phyloP scores from a whole-genome alignment of 352 stramenopile genomes.

The Phytophthora sp. region DNA sequence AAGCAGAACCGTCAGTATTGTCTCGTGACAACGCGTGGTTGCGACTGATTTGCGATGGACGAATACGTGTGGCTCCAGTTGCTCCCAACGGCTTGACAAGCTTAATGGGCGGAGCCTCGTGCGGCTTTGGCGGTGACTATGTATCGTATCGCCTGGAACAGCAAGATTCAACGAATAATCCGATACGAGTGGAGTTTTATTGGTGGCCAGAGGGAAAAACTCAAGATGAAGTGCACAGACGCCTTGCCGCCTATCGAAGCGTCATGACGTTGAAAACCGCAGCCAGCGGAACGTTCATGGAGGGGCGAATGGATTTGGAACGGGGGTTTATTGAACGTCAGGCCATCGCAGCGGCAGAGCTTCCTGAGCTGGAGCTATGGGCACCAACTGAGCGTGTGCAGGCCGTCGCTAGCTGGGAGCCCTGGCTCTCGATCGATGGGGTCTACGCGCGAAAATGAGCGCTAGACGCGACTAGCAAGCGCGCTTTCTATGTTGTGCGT shows the following conservation, averaged over 20 bases:
- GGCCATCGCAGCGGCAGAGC: constrained; percentile 1
- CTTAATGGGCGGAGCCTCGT: constrained; percentile 22
- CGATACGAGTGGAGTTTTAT: constrained; percentile 33
- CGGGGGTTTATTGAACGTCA: constrained; percentile 18
- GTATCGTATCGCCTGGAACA: constrained; percentile 24
- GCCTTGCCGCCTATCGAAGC: constrained; percentile 14
- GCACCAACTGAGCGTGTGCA: constrained; percentile 23
- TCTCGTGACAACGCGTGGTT: constrained; percentile 35
- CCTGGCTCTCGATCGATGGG: constrained; percentile 24
- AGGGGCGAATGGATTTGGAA: constrained; percentile 23
- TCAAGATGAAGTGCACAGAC: not conserved
- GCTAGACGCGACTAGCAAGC: constrained; percentile 1
- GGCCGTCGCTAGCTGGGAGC: constrained; percentile 21
- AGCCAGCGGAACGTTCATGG: constrained; percentile 15
- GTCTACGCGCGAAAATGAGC: constrained; percentile 25
- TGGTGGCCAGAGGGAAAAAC: constrained; percentile 17
- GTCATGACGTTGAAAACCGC: constrained; percentile 19
- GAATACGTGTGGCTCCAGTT: constrained; percentile 27
- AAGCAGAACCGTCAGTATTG: constrained; percentile 33
- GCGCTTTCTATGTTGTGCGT: not conserved
- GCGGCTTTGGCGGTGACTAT: constrained; percentile 33
- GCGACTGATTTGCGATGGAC: constrained; percentile 44
- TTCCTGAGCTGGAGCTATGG: constrained; percentile 30
- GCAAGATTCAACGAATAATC: not conserved
- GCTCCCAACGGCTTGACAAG: constrained; percentile 33